Conservation (phyloP, 768 basidiomycete genomes). For the Jaapia argillacea region DNA sequence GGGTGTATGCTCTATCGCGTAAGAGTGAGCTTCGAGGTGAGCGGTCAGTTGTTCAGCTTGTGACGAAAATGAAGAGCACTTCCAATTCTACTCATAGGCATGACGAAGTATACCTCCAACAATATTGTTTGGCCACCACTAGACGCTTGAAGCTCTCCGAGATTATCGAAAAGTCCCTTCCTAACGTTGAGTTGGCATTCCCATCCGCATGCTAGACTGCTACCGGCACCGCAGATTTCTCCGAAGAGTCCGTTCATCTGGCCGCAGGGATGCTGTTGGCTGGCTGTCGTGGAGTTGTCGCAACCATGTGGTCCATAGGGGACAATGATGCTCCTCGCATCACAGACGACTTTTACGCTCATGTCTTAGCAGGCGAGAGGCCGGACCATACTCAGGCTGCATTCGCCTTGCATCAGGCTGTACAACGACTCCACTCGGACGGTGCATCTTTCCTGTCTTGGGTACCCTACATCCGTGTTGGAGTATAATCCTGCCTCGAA, state of each 20-base stretch:
- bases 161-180: neutral
- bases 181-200: neutral
- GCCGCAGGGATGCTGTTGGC: constrained; percentile 6
- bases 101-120: no score
- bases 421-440: neutral
- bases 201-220: constrained; percentile 5
- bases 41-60: no score
- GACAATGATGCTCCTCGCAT: no score
- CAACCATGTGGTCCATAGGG: constrained; percentile 5
- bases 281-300: constrained; percentile 3
- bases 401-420: neutral
- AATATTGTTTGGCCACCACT: neutral
- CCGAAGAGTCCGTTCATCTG: constrained; percentile 4
- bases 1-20: no score
- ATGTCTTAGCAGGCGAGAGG: no score
- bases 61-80: no score
- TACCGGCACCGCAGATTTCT: neutral
- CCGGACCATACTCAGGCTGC: neutral
- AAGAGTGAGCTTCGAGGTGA: no score
- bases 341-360: no score
- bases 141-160: neutral
- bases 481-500: no score
- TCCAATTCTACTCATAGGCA: no score
- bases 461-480: neutral
- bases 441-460: neutral